phyloP scores from a whole-genome alignment of 805 yeast species.

The Yarrowia sp. region DNA sequence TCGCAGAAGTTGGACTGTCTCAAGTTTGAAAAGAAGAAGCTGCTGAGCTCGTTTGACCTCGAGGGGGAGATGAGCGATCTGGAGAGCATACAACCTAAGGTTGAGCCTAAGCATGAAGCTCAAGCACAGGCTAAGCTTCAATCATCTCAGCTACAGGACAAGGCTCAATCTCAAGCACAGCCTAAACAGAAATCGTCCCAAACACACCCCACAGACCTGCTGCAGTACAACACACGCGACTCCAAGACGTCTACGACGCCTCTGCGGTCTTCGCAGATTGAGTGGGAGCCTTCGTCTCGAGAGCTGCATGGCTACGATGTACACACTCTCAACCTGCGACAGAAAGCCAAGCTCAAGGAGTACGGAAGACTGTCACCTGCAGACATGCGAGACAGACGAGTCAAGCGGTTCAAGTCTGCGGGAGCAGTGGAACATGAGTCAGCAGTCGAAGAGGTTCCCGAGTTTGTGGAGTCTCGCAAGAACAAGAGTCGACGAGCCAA shows the following conservation, averaged over 20 bases:
- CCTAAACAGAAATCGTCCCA: neutral
- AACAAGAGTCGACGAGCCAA: neutral
- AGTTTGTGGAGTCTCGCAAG: neutral
- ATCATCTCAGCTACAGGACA: neutral
- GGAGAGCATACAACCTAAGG: too few relatives aligned
- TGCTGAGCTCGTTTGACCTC: neutral
- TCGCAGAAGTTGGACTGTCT: neutral
- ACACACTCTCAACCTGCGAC: neutral
- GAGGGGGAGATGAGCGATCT: neutral
- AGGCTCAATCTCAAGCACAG: too few relatives aligned
- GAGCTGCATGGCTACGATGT: neutral
- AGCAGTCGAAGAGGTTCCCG: neutral
- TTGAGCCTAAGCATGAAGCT: too few relatives aligned
- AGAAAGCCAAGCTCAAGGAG: slow-evolving; percentile 9
- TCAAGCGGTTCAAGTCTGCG: neutral
- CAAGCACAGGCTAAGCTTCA: too few relatives aligned
- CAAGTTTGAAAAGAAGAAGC: neutral
- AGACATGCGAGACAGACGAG: neutral
- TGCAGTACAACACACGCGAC: neutral
- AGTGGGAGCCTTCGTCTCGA: slow-evolving; percentile 12
- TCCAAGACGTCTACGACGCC: neutral
- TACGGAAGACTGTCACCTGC: neutral
- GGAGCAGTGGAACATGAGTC: neutral
- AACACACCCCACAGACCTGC: neutral
- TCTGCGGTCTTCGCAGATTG: neutral